Conservation (phyloP, 306 rosid genomes). For the Dryas drummondii region DNA sequence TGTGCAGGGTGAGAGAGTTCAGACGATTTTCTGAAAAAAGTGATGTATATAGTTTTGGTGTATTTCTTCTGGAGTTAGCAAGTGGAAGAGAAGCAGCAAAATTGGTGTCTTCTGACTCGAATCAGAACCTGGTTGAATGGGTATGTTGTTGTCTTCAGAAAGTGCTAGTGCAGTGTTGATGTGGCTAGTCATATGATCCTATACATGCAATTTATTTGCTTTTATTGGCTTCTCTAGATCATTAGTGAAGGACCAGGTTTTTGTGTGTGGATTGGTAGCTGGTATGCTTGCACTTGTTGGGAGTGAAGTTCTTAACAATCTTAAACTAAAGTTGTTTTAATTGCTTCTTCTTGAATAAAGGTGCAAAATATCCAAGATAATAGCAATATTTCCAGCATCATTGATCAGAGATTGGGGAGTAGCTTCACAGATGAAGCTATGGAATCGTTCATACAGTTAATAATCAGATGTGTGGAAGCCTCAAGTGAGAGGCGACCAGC, state of each 20-base stretch:
- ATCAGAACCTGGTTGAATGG: slow-evolving; percentile 66
- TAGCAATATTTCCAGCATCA: slow-evolving; percentile 34
- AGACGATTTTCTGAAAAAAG: slow-evolving; percentile 86
- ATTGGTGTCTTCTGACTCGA: slow-evolving; percentile 39
- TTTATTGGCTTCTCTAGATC: background rate
- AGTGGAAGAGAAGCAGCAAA: slow-evolving; percentile 75
- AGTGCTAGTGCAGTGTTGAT: background rate
- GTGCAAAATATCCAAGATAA: slow-evolving; percentile 48
- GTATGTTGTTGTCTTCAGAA: slow-evolving; percentile 36
- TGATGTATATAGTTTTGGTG: slow-evolving; percentile 83
- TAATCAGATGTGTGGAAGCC: slow-evolving; percentile 47
- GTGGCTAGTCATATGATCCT: background rate
- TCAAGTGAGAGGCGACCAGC: slow-evolving; percentile 76
- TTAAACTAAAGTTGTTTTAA: slow-evolving; percentile 4
- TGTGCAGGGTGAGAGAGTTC: slow-evolving; percentile 81
- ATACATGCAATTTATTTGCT: background rate
- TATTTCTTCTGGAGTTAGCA: slow-evolving; percentile 74
- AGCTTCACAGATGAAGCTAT: slow-evolving; percentile 78
- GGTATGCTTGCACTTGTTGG: background rate
- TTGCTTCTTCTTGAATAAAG: slow-evolving; percentile 28
- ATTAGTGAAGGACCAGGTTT: background rate
- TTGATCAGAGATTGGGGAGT: slow-evolving; percentile 62
- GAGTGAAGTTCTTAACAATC: background rate
- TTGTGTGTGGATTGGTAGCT: background rate
- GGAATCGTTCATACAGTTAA: slow-evolving; percentile 57